A percentile compares a stretch with the other conserved stretches of the same genome.
Conservation (phyloP, 2,329 filamentous ascomycete species). For the Neopestalotiopsis rosae region DNA sequence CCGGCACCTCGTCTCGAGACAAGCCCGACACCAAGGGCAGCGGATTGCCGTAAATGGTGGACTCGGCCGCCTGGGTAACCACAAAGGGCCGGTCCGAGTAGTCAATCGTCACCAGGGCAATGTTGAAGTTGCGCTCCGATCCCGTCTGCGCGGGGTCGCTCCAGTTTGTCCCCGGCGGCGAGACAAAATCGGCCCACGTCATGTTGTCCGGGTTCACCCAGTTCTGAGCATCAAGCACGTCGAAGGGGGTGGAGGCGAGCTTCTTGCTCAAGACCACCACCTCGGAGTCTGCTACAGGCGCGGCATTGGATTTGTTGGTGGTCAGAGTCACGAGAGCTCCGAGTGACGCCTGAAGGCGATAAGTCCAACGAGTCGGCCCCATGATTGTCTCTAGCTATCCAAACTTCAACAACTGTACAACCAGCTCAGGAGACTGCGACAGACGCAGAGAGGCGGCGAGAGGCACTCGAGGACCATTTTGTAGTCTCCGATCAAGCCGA, state of each 20-base stretch:
- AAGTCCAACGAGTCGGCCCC: neutral
- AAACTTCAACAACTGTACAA: neutral
- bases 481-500: neutral
- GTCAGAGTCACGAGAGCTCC: neutral
- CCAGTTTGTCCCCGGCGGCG: slow-evolving; percentile 54
- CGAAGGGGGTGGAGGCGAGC: slow-evolving; percentile 45
- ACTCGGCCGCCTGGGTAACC: slow-evolving; percentile 49
- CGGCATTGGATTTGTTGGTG: neutral
- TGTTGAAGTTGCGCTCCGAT: slow-evolving; percentile 58
- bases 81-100: slow-evolving; percentile 55
- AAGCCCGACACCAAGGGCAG: slow-evolving; percentile 47
- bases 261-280: neutral
- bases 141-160: slow-evolving; percentile 49
- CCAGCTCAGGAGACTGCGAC: neutral
- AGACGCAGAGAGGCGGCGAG: neutral
- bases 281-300: neutral
- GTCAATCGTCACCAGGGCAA: slow-evolving; percentile 58
- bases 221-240: slow-evolving; percentile 54
- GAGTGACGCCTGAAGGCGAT: neutral
- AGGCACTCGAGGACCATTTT: neutral
- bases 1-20: slow-evolving; percentile 50
- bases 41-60: slow-evolving; percentile 57
- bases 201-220: slow-evolving; percentile 60
- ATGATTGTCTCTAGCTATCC: neutral
- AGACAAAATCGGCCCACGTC: slow-evolving; percentile 55